Evolutionary conservation across 192 early-diverging fungal species (phyloP).

Genomic region (Coemansia sp.): DNA sequence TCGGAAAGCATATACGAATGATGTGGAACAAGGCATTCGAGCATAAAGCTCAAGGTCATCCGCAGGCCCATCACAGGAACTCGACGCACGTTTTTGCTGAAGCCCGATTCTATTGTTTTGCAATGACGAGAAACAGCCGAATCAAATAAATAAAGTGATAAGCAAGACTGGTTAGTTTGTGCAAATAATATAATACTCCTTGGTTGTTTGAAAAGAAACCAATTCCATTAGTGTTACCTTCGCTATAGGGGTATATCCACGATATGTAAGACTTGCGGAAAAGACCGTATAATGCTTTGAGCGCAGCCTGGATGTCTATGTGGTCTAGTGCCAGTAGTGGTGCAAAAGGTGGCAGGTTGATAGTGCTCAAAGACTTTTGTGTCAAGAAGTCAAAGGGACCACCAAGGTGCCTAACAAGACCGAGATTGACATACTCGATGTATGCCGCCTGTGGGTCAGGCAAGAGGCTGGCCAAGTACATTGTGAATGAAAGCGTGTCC

Average conservation of each 20-base stretch:
- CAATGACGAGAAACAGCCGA: neutral
- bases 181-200: neutral
- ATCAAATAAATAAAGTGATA: neutral
- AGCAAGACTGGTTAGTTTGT: neutral
- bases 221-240: slow-evolving; percentile 12
- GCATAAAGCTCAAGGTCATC: slow-evolving; percentile 29
- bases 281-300: slow-evolving; percentile 18
- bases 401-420: slow-evolving; percentile 11
- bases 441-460: slow-evolving; percentile 30
- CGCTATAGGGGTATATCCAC: slow-evolving; percentile 34
- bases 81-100: slow-evolving; percentile 15
- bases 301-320: slow-evolving; percentile 14
- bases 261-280: slow-evolving; percentile 36
- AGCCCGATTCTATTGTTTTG: slow-evolving; percentile 16
- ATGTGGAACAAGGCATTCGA: slow-evolving; percentile 29
- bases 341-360: slow-evolving; percentile 25
- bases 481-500: slow-evolving; percentile 10
- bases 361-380: neutral
- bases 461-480: slow-evolving; percentile 31
- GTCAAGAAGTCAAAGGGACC: slow-evolving; percentile 18
- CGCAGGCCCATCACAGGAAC: slow-evolving; percentile 34
- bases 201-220: neutral
- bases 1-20: slow-evolving; percentile 26
- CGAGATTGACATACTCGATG: slow-evolving; percentile 17
- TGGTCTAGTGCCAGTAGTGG: slow-evolving; percentile 25